Base-by-base conservation (phyloP, 371 early-diverging fungal genomes). In the Mortierella polycephala region DNA sequence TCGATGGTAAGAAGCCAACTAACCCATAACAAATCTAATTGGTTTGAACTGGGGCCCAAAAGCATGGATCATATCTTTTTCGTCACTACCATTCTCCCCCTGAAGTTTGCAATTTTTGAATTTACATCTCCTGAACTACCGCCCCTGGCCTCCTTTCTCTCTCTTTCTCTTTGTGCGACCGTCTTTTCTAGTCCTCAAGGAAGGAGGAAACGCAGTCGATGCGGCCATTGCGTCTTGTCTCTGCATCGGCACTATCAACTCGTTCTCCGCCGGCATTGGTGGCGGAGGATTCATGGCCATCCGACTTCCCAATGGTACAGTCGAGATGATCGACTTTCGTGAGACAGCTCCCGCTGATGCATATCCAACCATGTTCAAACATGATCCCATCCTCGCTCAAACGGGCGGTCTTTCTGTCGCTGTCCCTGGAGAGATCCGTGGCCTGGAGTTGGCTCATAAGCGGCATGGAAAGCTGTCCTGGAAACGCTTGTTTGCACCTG, bases 241-340 rank as follows among this genome's bases (percentile, higher is more conserved):
- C 16, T 98, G 98, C 75, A 90, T 98, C 60, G 99, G 99, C 39
- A 91, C 95, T 10, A 90, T 98, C 57, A 94, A 99, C 81, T 89
- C 88, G 13, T 99, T 97, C 88, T 92, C 96, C 13, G 91, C 96
- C n/a, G 99, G 99, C 57, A 95, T 96, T 50, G 97, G 98, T 30
- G 98, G 96, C 7, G 99, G 99, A 46, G 99, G 99, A 7, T 99
- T 99, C 82, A 93, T 99, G 93, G 82, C 98, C n/a, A 86, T 99
- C 18, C 91, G 96, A 30, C 73, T 86, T 7, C 82, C 89, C 39
- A 83, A 89, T 66, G 86, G 89, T 16, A 84, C 88, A 41, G 75
- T 73, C 11, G 90, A 89, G 50, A 74, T 85, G 11, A 88, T 95
- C 58, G 94, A 95, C 79, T 95, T 95, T 51, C 85, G 99, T 55